phyloP scores from a whole-genome alignment of 495 filamentous ascomycete species.

The Mytilinidion resinicola region DNA sequence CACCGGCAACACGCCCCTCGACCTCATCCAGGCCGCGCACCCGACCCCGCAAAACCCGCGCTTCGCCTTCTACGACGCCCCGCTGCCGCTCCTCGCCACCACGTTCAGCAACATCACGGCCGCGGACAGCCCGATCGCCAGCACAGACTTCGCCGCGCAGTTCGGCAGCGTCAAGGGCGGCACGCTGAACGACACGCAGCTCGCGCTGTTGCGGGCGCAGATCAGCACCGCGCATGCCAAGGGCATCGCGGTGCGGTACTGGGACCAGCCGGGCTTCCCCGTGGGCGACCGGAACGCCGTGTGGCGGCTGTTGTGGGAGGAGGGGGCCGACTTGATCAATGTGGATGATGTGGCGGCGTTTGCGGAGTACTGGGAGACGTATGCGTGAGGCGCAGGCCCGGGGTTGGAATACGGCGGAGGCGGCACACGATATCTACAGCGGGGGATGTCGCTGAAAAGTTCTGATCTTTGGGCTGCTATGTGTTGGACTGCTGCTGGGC shows the following conservation, averaged over 20 bases:
- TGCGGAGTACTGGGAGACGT: slow-evolving; percentile 36
- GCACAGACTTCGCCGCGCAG: slow-evolving; percentile 19
- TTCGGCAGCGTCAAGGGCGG: slow-evolving; percentile 35
- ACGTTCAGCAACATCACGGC: slow-evolving; percentile 38
- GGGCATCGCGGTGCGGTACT: slow-evolving; percentile 37
- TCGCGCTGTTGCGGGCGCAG: slow-evolving; percentile 26
- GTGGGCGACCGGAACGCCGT: slow-evolving; percentile 35
- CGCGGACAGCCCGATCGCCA: slow-evolving; percentile 29
- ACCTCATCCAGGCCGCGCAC: slow-evolving; percentile 43
- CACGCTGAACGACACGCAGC: slow-evolving; percentile 33
- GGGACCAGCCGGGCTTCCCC: slow-evolving; percentile 37
- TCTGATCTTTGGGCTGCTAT: too few relatives aligned
- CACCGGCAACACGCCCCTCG: slow-evolving; percentile 37
- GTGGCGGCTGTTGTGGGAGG: slow-evolving; percentile 34
- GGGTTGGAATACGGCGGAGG: not conserved
- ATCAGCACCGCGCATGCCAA: slow-evolving; percentile 35
- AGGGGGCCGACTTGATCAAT: slow-evolving; percentile 37
- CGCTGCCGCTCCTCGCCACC: slow-evolving; percentile 43
- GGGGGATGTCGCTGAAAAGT: too few relatives aligned
- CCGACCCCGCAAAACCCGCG: slow-evolving; percentile 31
- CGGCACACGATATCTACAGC: too few relatives aligned
- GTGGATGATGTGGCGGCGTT: slow-evolving; percentile 39
- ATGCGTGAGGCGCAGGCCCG: not conserved
- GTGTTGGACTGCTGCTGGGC: too few relatives aligned
- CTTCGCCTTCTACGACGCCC: slow-evolving; percentile 60